Percentiles rank a stretch among this genome's conserved stretches.
These are phyloP conservation scores for Waltergamsia citrina DNA, from an alignment of 2,329 filamentous ascomycete species.

Conservation along the genomic window DNA sequence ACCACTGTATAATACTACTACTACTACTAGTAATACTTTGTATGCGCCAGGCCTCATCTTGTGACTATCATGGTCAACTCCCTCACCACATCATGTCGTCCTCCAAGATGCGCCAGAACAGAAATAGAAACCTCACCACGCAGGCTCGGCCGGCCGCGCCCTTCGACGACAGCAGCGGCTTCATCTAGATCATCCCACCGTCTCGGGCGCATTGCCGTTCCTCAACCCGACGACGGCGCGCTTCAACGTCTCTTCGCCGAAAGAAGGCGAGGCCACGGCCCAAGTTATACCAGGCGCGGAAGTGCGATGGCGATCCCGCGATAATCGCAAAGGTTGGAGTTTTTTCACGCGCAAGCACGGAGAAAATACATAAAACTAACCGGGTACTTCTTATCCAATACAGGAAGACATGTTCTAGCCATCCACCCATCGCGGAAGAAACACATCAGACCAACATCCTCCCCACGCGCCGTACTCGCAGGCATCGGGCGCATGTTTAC, in stretches of 20 bases:
- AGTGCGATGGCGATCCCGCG: not conserved
- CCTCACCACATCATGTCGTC: too few species aligned
- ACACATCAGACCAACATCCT: not conserved
- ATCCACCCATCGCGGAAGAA: not conserved
- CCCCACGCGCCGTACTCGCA: not conserved
- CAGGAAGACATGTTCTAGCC: constrained; percentile 1
- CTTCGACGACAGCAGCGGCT: not conserved
- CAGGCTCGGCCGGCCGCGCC: too few species aligned
- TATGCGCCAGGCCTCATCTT: too few species aligned
- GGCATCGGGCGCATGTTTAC: constrained; percentile 8
- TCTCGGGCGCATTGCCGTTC: not conserved
- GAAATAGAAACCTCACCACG: too few species aligned
- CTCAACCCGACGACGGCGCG: constrained; percentile 1
- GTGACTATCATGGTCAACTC: too few species aligned
- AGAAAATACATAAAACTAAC: not conserved
- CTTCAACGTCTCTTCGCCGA: not conserved
- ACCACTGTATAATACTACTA: too few species aligned
- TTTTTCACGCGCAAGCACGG: not conserved
- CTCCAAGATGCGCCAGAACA: too few species aligned
- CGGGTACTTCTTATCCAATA: not conserved
- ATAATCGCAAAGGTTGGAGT: not conserved
- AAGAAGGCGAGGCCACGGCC: not conserved
- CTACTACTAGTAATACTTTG: too few species aligned
- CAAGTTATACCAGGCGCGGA: not conserved
- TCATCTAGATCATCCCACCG: not conserved